Conservation (phyloP, 441 rosid species). For the Populus hybrid region DNA sequence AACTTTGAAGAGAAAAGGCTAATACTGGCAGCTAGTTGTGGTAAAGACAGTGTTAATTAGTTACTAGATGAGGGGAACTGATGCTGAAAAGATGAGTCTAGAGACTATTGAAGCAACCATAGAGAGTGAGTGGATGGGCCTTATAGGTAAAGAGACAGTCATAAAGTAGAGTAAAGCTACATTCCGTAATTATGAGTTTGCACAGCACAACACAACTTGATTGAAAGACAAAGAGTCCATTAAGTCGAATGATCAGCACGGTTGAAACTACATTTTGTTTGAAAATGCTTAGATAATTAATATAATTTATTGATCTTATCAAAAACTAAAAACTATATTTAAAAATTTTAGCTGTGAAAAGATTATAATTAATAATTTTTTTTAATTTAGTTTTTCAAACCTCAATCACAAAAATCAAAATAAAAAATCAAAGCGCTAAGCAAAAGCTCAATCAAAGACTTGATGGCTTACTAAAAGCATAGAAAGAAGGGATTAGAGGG, state of each 20-base stretch:
- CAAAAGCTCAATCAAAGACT: constrained; percentile 13
- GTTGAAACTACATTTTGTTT: too few species aligned
- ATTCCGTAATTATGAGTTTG: constrained; percentile 25
- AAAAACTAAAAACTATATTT: too few species aligned
- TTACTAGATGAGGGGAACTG: neutral
- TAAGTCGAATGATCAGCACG: too few species aligned
- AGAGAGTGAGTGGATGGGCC: neutral
- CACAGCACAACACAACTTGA: neutral
- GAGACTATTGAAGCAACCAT: neutral
- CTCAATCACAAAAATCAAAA: too few species aligned
- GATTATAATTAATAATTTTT: too few species aligned
- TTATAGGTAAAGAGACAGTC: constrained; percentile 19
- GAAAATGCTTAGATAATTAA: too few species aligned
- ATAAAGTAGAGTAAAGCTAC: constrained; percentile 31
- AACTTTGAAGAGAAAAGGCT: constrained; percentile 1
- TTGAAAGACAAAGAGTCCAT: constrained; percentile 9
- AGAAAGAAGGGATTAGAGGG: neutral
- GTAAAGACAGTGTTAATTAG: constrained; percentile 9
- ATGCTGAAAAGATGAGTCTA: constrained; percentile 1
- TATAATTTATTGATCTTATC: too few species aligned
- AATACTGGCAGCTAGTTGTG: neutral
- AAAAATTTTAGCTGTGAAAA: too few species aligned
- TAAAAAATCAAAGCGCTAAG: constrained; percentile 1
- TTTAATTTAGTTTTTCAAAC: too few species aligned
- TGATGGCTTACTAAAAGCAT: constrained; percentile 23